A percentile compares a stretch with the other conserved stretches of the same genome.
phyloP scores from a whole-genome alignment of 495 filamentous ascomycete genomes.

The Lasiosphaeriaceae sp. region DNA sequence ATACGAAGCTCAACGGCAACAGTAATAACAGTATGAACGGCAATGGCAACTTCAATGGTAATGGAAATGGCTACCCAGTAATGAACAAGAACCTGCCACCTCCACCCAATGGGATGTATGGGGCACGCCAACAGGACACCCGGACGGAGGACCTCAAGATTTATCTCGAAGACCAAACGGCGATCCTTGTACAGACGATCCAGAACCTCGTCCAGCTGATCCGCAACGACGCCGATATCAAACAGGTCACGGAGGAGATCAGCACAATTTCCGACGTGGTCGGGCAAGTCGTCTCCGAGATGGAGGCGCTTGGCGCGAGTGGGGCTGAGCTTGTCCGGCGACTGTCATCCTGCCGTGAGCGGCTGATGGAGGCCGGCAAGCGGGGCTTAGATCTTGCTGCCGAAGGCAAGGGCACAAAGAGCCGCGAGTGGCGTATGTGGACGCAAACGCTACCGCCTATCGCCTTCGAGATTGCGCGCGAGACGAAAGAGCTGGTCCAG shows the following conservation, averaged over 20 bases:
- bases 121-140: conserved; percentile 28
- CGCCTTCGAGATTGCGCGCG: conserved; percentile 81
- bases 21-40: background rate
- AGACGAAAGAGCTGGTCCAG: conserved; percentile 70
- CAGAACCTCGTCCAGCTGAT: conserved; percentile 77
- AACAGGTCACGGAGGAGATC: conserved; percentile 66
- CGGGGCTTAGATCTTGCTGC: conserved; percentile 55
- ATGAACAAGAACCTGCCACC: conserved; percentile 34
- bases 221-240: conserved; percentile 62
- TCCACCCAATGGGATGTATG: conserved; percentile 25
- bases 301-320: conserved; percentile 52
- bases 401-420: conserved; percentile 40
- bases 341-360: conserved; percentile 59
- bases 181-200: conserved; percentile 74
- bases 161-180: conserved; percentile 83
- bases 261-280: conserved; percentile 67
- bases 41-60: conserved; percentile 4
- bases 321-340: conserved; percentile 60
- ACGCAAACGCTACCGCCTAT: conserved; percentile 73
- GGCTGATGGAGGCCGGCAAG: conserved; percentile 63
- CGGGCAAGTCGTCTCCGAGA: conserved; percentile 62
- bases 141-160: conserved; percentile 72
- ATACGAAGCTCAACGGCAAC: conserved; percentile 20
- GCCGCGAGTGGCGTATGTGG: conserved; percentile 57
- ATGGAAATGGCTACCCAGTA: conserved; percentile 24